Evolutionary conservation across 1,284 basidiomycete genomes (phyloP), one percentile per base, ranked within the genome.

Genomic region (Ceratobasidium sp.): DNA sequence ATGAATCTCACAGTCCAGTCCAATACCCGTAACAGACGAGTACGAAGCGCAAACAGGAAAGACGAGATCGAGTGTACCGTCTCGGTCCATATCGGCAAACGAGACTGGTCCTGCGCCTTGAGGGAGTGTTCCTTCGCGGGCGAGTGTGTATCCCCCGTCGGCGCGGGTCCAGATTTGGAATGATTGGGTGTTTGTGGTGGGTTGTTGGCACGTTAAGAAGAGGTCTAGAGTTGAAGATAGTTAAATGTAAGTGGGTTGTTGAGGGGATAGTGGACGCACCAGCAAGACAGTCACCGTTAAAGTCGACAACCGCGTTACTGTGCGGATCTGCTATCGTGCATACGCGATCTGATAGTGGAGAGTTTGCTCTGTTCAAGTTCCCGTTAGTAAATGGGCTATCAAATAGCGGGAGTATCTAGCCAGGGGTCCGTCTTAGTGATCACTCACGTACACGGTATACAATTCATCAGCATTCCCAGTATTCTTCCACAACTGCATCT

Each of bases 251-350:
- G 13, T 7, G 5, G 28, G 44, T 28, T 13, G 64, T 4, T 10
- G 7, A 33, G 20, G 3, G 38, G 28, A 73, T 59, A 54, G 68
- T 54, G 23, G 9, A 82, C 88, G 61, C 69, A 93, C 94, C 95
- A 79, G 96, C 96, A 6, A 98, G 88, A 84, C 98, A 99, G 84
- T 99, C 97, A 15, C 97, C 97, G 81, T 99, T 92, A 66, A 99
- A 86, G 83, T 99, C 97, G 20, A 99, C 89, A n/a, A 96, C 94
- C 0, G 96, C 96, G 83, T 96, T 98, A 83, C 94, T 96, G 84
- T 99, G 98, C 0, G 97, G 96, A 80, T 93, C 91, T 2, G 94
- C 90, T 13, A 97, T 84, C 15, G 87, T 89, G 85, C 98, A 99
- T 57, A 82, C 81, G 42, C 83, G 80, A 13, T 90, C 91, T 44